Percentiles rank a stretch among this genome's conserved stretches.
These are phyloP conservation scores for Phialemoniopsis sp. DNA, from an alignment of 2,329 filamentous ascomycete species.

Conservation along the genomic window DNA sequence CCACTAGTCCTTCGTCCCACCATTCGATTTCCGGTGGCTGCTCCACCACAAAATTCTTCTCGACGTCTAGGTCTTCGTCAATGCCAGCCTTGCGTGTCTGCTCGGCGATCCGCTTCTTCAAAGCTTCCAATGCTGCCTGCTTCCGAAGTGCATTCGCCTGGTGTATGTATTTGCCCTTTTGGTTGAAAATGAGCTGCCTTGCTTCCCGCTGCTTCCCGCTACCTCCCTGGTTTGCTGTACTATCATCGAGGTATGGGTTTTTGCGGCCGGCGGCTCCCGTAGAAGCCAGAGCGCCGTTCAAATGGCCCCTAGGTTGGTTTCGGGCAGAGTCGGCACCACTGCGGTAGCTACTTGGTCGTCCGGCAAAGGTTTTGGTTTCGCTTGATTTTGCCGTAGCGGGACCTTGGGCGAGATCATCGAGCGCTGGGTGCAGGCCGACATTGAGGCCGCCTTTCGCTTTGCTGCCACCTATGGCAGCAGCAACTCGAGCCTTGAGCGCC, in stretches of 20 bases:
- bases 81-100: constrained; percentile 87
- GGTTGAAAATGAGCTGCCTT: constrained; percentile 81
- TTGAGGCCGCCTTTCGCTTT: constrained; percentile 66
- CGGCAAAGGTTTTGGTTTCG: no score
- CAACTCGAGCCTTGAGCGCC: constrained; percentile 74
- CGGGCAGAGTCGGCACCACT: constrained; percentile 6
- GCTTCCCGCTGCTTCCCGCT: constrained; percentile 61
- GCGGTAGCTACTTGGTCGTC: no score
- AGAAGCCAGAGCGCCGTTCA: no score
- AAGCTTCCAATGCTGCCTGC: constrained; percentile 83
- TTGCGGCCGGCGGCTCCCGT: constrained; percentile 23
- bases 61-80: constrained; percentile 83
- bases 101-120: constrained; percentile 90
- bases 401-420: constrained; percentile 44
- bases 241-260: constrained; percentile 83
- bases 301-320: constrained; percentile 6
- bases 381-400: no score
- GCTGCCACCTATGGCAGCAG: constrained; percentile 62
- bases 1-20: constrained; percentile 91
- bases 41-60: constrained; percentile 85
- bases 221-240: constrained; percentile 53
- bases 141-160: constrained; percentile 86
- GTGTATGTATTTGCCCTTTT: constrained; percentile 95
- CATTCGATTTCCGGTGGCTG: constrained; percentile 87
- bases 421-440: constrained; percentile 72